Base-by-base conservation (phyloP, 805 yeast genomes). In the Tetrapisispora phaffii region DNA sequence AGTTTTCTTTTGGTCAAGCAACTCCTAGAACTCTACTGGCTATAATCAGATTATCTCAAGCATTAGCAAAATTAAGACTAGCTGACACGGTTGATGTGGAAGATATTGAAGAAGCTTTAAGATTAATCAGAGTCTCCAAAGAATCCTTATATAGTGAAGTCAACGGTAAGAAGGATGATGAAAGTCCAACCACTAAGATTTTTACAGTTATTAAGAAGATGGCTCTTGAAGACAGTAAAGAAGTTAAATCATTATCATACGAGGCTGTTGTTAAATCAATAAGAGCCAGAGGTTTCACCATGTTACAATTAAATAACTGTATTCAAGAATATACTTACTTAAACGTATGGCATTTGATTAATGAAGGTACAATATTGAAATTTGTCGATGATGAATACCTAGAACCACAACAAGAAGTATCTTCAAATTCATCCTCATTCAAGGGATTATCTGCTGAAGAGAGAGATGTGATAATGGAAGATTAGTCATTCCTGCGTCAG, bases 1-100 rank as follows among this genome's bases (percentile, higher is more conserved):
- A 75, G 44, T 76, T 76, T 56, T 84, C 87, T 45, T 90, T 90
- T 62, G 79, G 89, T 39, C 97, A 89, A 66, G 83, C 94, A 19
- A 89, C 98, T 1, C 97, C 97, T 47, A 82, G 99, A 72, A 88
- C 97, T 2, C 73, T 93, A 50, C 72, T 93, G 47, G 97, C 93
- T 54, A 82, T 94, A 41, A 69, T 93, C 53, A 81, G 99, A 69
- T 73, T 93, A 74, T 77, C 98, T 1, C 97, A 90, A 68, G 98
- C 97, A 1, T 73, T 85, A 50, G 97, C 98, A 0, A 76, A 96
- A 56, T 73, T 93, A 47, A 75, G 97, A 59, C 86, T 93, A 61
- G 80, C 81, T 47, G 73, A 82, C 50, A 67, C 59, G 17, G 97
- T 93, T 7, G 73, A 71, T 28, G 67, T 72, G 36, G 85, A 77